Evolutionary conservation across 208 protist genomes (phyloP), one percentile per base, ranked within the genome.

Genomic region (Crithidia fasciculata): DNA sequence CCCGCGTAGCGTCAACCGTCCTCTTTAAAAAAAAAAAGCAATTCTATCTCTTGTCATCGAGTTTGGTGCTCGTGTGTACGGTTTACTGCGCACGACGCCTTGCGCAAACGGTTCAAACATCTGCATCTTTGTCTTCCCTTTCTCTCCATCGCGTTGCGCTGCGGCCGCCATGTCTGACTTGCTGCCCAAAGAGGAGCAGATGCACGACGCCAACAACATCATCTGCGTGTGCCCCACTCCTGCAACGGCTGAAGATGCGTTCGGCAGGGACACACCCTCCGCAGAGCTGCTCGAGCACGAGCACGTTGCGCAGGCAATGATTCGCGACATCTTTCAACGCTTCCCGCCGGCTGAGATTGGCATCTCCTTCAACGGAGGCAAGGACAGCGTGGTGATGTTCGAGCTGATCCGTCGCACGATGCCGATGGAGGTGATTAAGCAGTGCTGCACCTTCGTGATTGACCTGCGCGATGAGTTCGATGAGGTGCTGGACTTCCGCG

Each of bases 311-410:
- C 49, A 74, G 58, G 28, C 65, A n/a, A 71, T 95, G 10, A 87
- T 95, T 43, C 69, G 72, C 18, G 54, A 85, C 40, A 72, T 82
- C 12, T 84, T 81, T 18, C 50, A 53, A 0, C 47, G 66, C 40
- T 86, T 83, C 62, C 60, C 79, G 4, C 64, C 74, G 8, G 62
- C 93, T 6, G 58, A 85, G 8, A 93, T 97, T 66, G 88, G 87
- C 19, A 74, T 98, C 67, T 88, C 89, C 43, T 98, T 98, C 72
- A 98, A 98, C 65, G 94, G 89, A 16, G 94, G 94, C 9, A 98
- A 98, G 54, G 94, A 98, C 78, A 91, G 85, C 55, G 90, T 96
- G 2, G 89, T 95, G 18, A 87, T 97, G 75, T 64, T 96, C 69
- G 86, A 96, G 72, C 81, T 98, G 37, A 53, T 95, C 45, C 57